These are phyloP conservation scores for Marchantia paleacea DNA, from an alignment of 225 moss, liverwort and hornwort species.

Conservation along the genomic window DNA sequence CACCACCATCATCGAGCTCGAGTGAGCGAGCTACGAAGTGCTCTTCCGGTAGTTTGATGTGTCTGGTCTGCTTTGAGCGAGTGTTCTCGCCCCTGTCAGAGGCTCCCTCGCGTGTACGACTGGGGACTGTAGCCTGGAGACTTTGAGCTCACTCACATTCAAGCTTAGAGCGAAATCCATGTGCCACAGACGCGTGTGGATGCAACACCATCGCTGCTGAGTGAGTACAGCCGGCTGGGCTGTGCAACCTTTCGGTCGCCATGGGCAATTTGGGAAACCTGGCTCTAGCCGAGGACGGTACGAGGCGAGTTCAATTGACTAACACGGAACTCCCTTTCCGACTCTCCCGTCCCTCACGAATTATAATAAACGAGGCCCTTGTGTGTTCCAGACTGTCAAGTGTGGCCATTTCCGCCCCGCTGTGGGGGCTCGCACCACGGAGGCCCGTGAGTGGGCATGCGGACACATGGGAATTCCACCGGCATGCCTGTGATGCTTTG, in stretches of 20 bases:
- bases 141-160: not conserved
- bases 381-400: not conserved
- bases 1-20: too few relatives aligned
- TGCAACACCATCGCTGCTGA: not conserved
- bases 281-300: not conserved
- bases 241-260: not conserved
- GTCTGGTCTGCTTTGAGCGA: not conserved
- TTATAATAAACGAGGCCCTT: not conserved
- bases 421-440: too few relatives aligned
- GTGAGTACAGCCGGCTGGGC: not conserved
- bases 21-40: not conserved
- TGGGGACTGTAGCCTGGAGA: not conserved
- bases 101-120: not conserved
- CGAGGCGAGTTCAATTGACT: not conserved
- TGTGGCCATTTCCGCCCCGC: too few relatives aligned
- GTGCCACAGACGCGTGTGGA: not conserved
- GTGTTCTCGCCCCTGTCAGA: not conserved
- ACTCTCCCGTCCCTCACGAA: not conserved
- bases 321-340: not conserved
- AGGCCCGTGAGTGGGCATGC: too few relatives aligned
- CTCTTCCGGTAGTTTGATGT: not conserved
- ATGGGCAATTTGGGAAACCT: not conserved
- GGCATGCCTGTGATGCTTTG: too few relatives aligned
- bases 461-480: not conserved
- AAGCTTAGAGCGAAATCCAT: slow-evolving; percentile 1